Conservation (phyloP, 2,329 filamentous ascomycete species). For the Pseudogymnoascus sp. region DNA sequence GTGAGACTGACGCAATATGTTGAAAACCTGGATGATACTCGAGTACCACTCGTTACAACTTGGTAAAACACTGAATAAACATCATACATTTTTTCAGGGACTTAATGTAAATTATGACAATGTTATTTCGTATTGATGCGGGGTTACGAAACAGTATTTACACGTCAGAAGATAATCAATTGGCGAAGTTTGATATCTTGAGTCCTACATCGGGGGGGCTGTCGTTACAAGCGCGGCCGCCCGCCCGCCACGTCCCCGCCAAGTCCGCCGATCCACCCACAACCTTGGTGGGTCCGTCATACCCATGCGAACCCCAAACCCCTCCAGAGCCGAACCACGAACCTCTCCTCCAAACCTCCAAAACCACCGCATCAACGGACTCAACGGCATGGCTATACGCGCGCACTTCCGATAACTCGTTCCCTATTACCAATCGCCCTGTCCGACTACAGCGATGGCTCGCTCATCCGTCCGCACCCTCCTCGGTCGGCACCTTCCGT, state of each 20-base stretch:
- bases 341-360: not conserved
- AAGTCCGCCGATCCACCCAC: not conserved
- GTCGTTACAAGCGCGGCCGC: not conserved
- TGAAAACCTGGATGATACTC: not conserved
- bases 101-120: not conserved
- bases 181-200: not conserved
- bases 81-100: not conserved
- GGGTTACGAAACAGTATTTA: not conserved
- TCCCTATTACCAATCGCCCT: not conserved
- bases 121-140: not conserved
- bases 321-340: not conserved
- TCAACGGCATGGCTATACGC: not conserved
- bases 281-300: slow-evolving; percentile 1
- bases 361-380: not conserved
- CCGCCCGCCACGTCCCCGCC: not conserved
- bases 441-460: not conserved
- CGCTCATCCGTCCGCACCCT: not conserved
- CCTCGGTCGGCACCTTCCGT: slow-evolving; percentile 35
- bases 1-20: not conserved
- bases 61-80: not conserved
- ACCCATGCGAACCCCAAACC: not conserved
- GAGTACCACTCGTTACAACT: not conserved
- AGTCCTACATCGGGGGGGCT: not conserved
- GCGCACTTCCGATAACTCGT: not conserved
- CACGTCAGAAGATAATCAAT: not conserved